Conservation (phyloP, 768 basidiomycete species). For the Lyophyllum semitale region DNA sequence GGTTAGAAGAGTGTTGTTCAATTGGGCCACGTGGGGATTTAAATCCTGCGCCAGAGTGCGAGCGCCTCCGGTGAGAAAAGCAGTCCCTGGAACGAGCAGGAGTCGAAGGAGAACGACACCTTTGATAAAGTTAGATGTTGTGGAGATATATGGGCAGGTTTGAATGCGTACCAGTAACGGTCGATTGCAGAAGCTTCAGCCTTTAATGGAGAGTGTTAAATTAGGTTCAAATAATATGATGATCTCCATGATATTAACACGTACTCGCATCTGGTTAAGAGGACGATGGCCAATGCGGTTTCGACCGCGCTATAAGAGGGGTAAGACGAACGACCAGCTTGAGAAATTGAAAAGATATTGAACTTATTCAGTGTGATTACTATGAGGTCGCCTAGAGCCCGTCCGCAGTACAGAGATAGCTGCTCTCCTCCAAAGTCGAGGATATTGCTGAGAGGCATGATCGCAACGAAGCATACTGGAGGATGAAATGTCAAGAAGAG, state of each 20-base stretch:
- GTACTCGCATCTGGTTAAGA: constrained; percentile 50
- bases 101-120: constrained; percentile 73
- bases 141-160: background rate
- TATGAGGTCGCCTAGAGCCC: constrained; percentile 50
- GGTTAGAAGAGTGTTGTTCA: constrained; percentile 69
- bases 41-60: constrained; percentile 67
- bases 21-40: constrained; percentile 61
- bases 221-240: background rate
- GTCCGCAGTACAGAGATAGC: constrained; percentile 49
- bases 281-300: constrained; percentile 48
- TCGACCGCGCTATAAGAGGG: constrained; percentile 43
- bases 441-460: constrained; percentile 51
- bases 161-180: constrained; percentile 56
- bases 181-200: constrained; percentile 65
- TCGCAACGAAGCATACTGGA: constrained; percentile 48
- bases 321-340: background rate
- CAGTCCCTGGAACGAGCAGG: constrained; percentile 66
- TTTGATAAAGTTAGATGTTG: constrained; percentile 15
- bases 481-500: background rate
- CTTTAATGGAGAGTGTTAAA: constrained; percentile 33
- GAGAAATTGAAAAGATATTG: background rate
- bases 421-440: constrained; percentile 56
- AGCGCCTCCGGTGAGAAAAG: constrained; percentile 69
- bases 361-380: constrained; percentile 56
- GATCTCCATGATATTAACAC: constrained; percentile 14